Conservation (phyloP, 805 yeast species). For the Ogataea pignaliae region DNA sequence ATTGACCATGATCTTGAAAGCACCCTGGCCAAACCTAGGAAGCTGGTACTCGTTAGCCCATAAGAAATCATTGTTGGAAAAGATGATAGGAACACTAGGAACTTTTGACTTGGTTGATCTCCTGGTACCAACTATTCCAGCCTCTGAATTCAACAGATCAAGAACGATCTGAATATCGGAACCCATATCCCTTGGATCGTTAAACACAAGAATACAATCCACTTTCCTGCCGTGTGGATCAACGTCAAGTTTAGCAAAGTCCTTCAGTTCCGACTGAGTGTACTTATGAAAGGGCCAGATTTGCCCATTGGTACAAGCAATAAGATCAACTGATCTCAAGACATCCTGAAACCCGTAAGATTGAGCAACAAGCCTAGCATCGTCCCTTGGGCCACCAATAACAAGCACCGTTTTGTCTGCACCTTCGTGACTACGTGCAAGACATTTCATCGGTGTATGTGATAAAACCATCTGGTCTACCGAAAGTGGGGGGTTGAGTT, state of each 20-base stretch:
- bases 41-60: constrained; percentile 82
- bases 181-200: constrained; percentile 87
- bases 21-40: constrained; percentile 91
- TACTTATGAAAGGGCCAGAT: constrained; percentile 69
- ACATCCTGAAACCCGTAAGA: constrained; percentile 77
- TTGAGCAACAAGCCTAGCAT: constrained; percentile 69
- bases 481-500: constrained; percentile 42
- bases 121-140: constrained; percentile 62
- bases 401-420: constrained; percentile 63
- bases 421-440: constrained; percentile 33
- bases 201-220: constrained; percentile 78
- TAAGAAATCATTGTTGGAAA: constrained; percentile 76
- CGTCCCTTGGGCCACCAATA: constrained; percentile 78
- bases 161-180: constrained; percentile 75
- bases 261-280: constrained; percentile 37
- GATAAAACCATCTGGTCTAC: constrained; percentile 73
- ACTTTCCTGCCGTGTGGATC: constrained; percentile 35
- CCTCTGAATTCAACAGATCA: constrained; percentile 62
- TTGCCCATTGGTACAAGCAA: constrained; percentile 45
- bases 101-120: constrained; percentile 30
- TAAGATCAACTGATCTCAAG: constrained; percentile 66
- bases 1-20: constrained; percentile 62
- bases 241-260: constrained; percentile 36
- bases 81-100: constrained; percentile 68
- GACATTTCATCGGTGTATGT: constrained; percentile 77